Conservation (phyloP, 2,329 filamentous ascomycete genomes). For the Verticillium klebahnii region DNA sequence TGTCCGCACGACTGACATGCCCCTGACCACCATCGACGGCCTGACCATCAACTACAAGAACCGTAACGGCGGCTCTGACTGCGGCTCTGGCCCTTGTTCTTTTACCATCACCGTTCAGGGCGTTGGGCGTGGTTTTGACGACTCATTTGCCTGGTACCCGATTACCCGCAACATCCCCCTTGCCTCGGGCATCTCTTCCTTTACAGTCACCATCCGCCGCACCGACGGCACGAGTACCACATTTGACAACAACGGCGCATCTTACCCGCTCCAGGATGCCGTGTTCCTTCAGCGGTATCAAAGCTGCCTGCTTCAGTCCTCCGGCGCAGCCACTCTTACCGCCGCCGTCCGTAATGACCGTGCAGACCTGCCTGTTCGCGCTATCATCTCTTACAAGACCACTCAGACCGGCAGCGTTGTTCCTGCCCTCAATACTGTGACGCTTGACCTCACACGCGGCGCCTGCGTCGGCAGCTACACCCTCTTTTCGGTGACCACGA, state of each 20-base stretch:
- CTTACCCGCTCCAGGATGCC: slow-evolving; percentile 49
- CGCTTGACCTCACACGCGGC: slow-evolving; percentile 34
- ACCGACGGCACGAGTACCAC: slow-evolving; percentile 38
- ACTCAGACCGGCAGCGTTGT: slow-evolving; percentile 34
- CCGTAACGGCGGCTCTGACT: slow-evolving; percentile 42
- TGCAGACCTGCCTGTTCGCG: slow-evolving; percentile 31
- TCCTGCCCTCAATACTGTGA: slow-evolving; percentile 31
- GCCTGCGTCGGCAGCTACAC: slow-evolving; percentile 44
- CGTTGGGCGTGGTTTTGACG: slow-evolving; percentile 52
- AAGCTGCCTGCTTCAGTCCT: slow-evolving; percentile 45
- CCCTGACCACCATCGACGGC: slow-evolving; percentile 35
- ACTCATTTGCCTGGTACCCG: slow-evolving; percentile 53
- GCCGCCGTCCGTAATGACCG: slow-evolving; percentile 47
- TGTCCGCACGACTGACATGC: slow-evolving; percentile 46
- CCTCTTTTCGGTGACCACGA: slow-evolving; percentile 37
- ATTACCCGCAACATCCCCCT: slow-evolving; percentile 47
- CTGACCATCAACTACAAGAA: slow-evolving; percentile 53
- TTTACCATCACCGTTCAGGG: slow-evolving; percentile 42
- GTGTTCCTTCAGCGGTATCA: slow-evolving; percentile 52
- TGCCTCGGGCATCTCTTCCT: slow-evolving; percentile 56
- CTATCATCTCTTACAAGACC: slow-evolving; percentile 39
- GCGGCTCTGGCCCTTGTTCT: slow-evolving; percentile 35
- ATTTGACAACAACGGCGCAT: slow-evolving; percentile 54
- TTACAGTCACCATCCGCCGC: slow-evolving; percentile 47
- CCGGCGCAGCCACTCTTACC: slow-evolving; percentile 37